Conservation (phyloP, 495 filamentous ascomycete genomes). For the Chaetomium cochliodes region DNA sequence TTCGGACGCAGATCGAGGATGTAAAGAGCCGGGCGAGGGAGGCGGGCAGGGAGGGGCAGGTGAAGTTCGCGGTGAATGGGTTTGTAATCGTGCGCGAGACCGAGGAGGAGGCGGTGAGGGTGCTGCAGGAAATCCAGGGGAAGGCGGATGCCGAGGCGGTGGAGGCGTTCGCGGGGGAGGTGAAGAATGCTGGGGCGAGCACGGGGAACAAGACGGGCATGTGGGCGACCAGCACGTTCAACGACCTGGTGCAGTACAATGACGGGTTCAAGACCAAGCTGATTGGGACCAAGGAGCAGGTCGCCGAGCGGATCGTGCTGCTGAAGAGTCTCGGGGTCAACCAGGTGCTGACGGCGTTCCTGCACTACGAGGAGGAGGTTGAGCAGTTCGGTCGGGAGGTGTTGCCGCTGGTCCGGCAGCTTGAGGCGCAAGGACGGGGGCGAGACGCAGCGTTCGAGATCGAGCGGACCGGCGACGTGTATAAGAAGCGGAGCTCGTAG, state of each 20-base stretch:
- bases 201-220: neutral
- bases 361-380: neutral
- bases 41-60: neutral
- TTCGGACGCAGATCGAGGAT: neutral
- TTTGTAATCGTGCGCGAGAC: neutral
- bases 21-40: neutral
- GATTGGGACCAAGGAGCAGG: neutral
- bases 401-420: neutral
- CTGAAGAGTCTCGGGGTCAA: conserved; percentile 2
- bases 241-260: neutral
- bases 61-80: neutral
- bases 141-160: neutral
- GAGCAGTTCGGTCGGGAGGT: neutral
- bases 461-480: neutral
- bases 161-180: neutral
- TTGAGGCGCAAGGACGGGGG: neutral
- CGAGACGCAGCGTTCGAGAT: neutral
- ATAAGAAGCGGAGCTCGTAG: neutral
- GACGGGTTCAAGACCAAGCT: conserved; percentile 2
- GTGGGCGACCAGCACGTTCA: neutral
- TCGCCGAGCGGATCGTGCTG: neutral
- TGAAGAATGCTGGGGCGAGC: neutral
- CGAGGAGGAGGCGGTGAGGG: neutral
- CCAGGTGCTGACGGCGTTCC: neutral
- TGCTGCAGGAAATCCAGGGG: neutral